A percentile compares a stretch with the other conserved stretches of the same genome.
Conservation (phyloP, 2,329 filamentous ascomycete species). For the Penicillium paneum region DNA sequence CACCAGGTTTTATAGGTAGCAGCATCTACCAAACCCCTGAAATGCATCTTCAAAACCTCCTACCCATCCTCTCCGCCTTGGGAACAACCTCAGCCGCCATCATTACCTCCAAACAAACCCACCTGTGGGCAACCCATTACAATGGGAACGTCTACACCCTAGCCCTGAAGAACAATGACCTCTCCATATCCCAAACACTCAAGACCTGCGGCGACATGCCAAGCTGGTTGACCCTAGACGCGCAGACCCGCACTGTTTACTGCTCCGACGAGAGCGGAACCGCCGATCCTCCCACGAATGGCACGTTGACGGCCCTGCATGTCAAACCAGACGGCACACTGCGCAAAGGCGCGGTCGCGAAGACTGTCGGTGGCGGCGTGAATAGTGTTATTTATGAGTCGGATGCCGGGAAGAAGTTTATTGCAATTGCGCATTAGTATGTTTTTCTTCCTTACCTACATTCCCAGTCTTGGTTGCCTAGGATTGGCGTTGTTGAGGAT, state of each 20-base stretch:
- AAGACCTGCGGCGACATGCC: slow-evolving; percentile 36
- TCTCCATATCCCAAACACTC: slow-evolving; percentile 24
- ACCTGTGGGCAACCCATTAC: slow-evolving; percentile 23
- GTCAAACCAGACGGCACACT: slow-evolving; percentile 20
- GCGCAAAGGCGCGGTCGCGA: slow-evolving; percentile 18
- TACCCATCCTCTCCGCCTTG: slow-evolving; percentile 6
- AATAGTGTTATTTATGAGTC: slow-evolving; percentile 33
- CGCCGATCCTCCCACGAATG: slow-evolving; percentile 21
- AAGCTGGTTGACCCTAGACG: slow-evolving; percentile 38
- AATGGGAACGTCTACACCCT: slow-evolving; percentile 25
- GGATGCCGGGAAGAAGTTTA: slow-evolving; percentile 23
- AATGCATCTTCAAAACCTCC: slow-evolving; percentile 13
- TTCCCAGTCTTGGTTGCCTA: not conserved
- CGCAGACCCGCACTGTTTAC: slow-evolving; percentile 27
- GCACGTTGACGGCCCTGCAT: slow-evolving; percentile 29
- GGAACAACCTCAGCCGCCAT: not conserved
- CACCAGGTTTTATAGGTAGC: not conserved
- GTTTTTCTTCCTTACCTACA: slow-evolving; percentile 7
- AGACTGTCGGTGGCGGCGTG: slow-evolving; percentile 32
- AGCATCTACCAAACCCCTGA: not conserved
- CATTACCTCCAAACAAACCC: not conserved
- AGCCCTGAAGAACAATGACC: slow-evolving; percentile 12
- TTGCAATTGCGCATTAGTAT: slow-evolving; percentile 41
- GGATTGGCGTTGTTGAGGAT: not conserved
- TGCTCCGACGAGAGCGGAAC: slow-evolving; percentile 36